Evolutionary conservation across 2,329 filamentous ascomycete genomes (phyloP), one percentile per base, ranked within the genome.

Genomic region (Penicillium sp.): DNA sequence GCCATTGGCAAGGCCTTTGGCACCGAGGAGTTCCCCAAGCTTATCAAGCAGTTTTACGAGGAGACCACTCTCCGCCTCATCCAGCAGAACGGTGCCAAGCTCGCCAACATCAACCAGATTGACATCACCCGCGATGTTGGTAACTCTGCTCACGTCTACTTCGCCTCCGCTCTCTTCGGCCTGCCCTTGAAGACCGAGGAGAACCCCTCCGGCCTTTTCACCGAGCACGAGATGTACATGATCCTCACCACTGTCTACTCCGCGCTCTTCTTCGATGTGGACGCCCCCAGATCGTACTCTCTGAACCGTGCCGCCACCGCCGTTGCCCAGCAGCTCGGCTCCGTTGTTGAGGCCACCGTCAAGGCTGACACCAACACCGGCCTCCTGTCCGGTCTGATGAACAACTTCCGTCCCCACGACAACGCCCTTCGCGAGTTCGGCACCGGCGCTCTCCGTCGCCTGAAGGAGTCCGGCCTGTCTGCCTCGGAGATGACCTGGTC

Each of bases 401-500:
- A 79, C 59, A 73, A 71, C 45, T 76, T 78, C 62, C 69, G 77
- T 26, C 74, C 80, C 26, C 83, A 83, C 64, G 75, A 80, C 23
- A 83, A 83, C 33, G 75, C 78, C 0, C 73, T 93, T 45, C 79
- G 81, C 1, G 78, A 82, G 3, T 89, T 89, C 56, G 89, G 89
- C 2, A 79, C 80, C 18, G 80, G 85, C 42, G 79, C 90, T 70
- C 80, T 90, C 62, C 85, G 87, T 66, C 81, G 81, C 0, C 74
- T 92, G 41, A 74, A 86, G 23, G 87, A 88, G 63, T 77, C 78
- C 11, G 88, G 88, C 0, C 69, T 89, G 55, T 83, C 78, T 50
- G 75, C 80, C 2, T 79, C 85, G 23, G 86, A 92, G 49, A 85
- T 92, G 57, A 85, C 88, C 0, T 90, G 85, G 83, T 82, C 81